Conservation (phyloP, 768 basidiomycete genomes). For the Pleurotus eryngii region DNA sequence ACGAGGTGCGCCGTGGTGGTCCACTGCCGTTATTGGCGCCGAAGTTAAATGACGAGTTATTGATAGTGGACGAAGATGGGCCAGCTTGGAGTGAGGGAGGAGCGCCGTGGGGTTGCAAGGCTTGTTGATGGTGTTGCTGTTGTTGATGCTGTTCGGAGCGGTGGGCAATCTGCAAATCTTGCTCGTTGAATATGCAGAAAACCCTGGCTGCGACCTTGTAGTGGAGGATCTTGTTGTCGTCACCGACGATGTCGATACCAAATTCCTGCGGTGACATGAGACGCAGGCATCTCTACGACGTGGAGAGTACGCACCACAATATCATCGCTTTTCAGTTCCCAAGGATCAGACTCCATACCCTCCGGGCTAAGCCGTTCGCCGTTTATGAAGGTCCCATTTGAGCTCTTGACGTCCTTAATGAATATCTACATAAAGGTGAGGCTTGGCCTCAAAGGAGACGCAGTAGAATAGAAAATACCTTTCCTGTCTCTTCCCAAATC, state of each 20-base stretch:
- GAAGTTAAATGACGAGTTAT: slow-evolving; percentile 12
- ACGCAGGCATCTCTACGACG: slow-evolving; percentile 10
- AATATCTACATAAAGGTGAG: slow-evolving; percentile 58
- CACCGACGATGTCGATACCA: slow-evolving; percentile 97
- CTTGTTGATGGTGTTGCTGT: slow-evolving; percentile 40
- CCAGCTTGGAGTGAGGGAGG: slow-evolving; percentile 10
- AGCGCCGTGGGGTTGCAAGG: slow-evolving; percentile 25
- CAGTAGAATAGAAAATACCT: slow-evolving; percentile 47
- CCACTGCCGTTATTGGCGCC: slow-evolving; percentile 29
- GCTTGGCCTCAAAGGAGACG: neutral
- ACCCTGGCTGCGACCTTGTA: slow-evolving; percentile 98
- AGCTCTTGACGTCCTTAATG: slow-evolving; percentile 98
- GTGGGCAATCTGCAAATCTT: slow-evolving; percentile 75
- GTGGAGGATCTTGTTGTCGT: slow-evolving; percentile 98
- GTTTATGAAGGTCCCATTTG: slow-evolving; percentile 98
- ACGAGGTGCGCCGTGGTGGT: slow-evolving; percentile 1
- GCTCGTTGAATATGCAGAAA: slow-evolving; percentile 81
- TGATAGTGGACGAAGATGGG: slow-evolving; percentile 11
- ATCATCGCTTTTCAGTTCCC: slow-evolving; percentile 92
- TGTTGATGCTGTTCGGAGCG: slow-evolving; percentile 67
- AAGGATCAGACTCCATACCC: slow-evolving; percentile 87
- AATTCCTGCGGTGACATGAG: slow-evolving; percentile 67
- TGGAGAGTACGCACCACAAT: slow-evolving; percentile 70
- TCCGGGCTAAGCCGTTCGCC: slow-evolving; percentile 89
- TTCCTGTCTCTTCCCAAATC: slow-evolving; percentile 92